A percentile compares a stretch with the other conserved stretches of the same genome.
Conservation (phyloP, 1,139 yeast species). For the Candida smagusa region DNA sequence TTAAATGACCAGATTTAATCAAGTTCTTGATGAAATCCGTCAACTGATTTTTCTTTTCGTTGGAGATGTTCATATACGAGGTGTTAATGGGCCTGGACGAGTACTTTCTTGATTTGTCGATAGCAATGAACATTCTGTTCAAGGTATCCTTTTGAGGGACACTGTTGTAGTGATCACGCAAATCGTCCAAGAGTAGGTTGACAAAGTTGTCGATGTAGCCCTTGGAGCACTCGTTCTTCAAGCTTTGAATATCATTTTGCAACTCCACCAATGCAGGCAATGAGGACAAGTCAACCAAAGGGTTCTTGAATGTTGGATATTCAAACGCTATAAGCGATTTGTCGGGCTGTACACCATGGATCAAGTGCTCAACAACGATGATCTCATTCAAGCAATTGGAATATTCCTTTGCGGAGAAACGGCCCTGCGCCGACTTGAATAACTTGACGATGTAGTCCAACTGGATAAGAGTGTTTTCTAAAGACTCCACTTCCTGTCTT, state of each 20-base stretch:
- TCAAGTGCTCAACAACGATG: slow-evolving; percentile 53
- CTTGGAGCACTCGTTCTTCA: slow-evolving; percentile 62
- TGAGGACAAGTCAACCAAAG: slow-evolving; percentile 47
- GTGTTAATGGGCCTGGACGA: slow-evolving; percentile 17
- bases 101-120: slow-evolving; percentile 23
- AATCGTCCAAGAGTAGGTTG: slow-evolving; percentile 55
- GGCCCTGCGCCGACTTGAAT: slow-evolving; percentile 50
- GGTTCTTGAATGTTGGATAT: slow-evolving; percentile 47
- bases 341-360: slow-evolving; percentile 45
- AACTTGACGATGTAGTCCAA: slow-evolving; percentile 47
- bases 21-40: slow-evolving; percentile 51
- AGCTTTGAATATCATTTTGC: slow-evolving; percentile 47
- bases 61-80: slow-evolving; percentile 33
- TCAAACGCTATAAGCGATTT: slow-evolving; percentile 4
- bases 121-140: slow-evolving; percentile 39
- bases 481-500: slow-evolving; percentile 55
- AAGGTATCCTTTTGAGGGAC: slow-evolving; percentile 51
- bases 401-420: slow-evolving; percentile 42
- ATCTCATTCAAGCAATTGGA: slow-evolving; percentile 49
- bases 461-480: slow-evolving; percentile 69
- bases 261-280: slow-evolving; percentile 59
- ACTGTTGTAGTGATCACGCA: slow-evolving; percentile 52
- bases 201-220: slow-evolving; percentile 59
- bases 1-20: slow-evolving; percentile 59
- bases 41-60: slow-evolving; percentile 37